A percentile compares a stretch with the other conserved stretches of the same genome.
These are phyloP conservation scores for Hypoxylon trugodes DNA, from an alignment of 495 filamentous ascomycete species.

Conservation along the genomic window DNA sequence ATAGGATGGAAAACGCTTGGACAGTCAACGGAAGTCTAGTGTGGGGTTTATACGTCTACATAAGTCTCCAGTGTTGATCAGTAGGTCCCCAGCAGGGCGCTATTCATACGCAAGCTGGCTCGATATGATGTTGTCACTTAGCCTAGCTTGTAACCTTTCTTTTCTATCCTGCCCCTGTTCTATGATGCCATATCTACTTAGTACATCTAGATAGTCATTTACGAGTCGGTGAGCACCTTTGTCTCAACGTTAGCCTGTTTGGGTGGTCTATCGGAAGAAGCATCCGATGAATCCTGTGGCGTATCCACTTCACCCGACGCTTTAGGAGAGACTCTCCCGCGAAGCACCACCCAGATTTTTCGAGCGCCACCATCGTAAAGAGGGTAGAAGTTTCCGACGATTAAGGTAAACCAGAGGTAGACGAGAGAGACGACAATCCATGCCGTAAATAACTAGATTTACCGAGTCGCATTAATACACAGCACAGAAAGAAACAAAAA, in stretches of 20 bases:
- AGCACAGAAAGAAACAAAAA: background rate
- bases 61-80: too few species aligned
- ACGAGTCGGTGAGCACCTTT: background rate
- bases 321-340: background rate
- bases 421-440: conserved; percentile 4
- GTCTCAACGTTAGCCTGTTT: background rate
- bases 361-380: conserved; percentile 2
- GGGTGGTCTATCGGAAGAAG: background rate
- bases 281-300: background rate
- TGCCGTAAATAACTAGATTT: conserved; percentile 6
- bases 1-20: too few species aligned
- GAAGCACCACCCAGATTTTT: conserved; percentile 6
- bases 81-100: too few species aligned
- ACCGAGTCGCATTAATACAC: too few species aligned
- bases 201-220: background rate
- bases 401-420: conserved; percentile 1
- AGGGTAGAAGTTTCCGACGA: conserved; percentile 1
- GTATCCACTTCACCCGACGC: background rate
- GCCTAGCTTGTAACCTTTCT: too few species aligned
- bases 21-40: too few species aligned
- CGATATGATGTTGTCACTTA: too few species aligned
- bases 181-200: background rate
- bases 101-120: too few species aligned
- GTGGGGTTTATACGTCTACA: too few species aligned
- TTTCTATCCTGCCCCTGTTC: too few species aligned